A percentile compares a stretch with the other conserved stretches of the same genome.
Evolutionary conservation across 176 grass and related monocot species (phyloP).

Genomic region (Musa troglodytarum): DNA sequence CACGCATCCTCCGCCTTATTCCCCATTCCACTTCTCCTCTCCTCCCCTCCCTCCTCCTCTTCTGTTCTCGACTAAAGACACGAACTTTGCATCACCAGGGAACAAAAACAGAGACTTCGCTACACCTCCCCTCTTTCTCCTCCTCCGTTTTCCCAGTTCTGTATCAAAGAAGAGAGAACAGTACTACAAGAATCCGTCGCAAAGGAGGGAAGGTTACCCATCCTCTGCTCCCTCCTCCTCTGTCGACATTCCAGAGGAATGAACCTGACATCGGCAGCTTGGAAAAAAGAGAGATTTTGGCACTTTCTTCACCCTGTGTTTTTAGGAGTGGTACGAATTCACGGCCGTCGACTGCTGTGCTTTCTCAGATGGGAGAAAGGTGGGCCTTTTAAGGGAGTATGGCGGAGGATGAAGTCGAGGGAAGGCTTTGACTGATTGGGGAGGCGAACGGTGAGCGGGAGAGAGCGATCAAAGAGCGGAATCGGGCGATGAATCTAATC

Average conservation of each 20-base stretch:
- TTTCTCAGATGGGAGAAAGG: no score
- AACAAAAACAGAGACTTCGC: not conserved
- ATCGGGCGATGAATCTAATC: not conserved
- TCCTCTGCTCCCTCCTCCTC: not conserved
- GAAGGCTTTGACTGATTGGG: not conserved
- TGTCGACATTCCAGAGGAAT: not conserved
- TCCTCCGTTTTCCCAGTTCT: not conserved
- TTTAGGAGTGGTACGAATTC: no score
- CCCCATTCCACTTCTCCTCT: conserved; percentile 11
- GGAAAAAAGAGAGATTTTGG: not conserved
- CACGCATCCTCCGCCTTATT: not conserved
- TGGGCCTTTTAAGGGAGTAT: no score
- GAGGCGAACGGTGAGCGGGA: not conserved
- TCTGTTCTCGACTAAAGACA: not conserved
- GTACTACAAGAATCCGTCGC: not conserved
- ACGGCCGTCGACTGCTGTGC: no score
- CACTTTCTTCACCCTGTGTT: no score
- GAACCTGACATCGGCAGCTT: not conserved
- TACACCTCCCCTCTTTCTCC: conserved; percentile 15
- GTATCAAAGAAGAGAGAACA: not conserved
- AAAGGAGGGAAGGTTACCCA: not conserved
- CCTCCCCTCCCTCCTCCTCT: not conserved
- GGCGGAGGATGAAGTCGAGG: no score
- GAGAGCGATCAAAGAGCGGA: not conserved
- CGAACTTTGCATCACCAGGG: not conserved